phyloP scores from a whole-genome alignment of 768 basidiomycete species.

The Collybiopsis confluens region DNA sequence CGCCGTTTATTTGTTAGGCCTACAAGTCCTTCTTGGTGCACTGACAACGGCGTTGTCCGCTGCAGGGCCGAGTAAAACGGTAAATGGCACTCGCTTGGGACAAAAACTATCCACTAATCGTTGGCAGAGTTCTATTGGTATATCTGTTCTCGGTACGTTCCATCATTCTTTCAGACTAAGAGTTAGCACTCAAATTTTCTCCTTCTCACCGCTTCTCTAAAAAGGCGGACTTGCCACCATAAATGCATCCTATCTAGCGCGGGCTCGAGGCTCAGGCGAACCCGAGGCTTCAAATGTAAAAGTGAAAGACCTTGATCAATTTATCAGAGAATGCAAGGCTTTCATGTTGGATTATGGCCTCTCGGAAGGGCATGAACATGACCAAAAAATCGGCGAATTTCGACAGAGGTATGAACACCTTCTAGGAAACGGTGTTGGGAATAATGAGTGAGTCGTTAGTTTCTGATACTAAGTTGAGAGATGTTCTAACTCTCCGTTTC shows the following conservation, averaged over 20 bases:
- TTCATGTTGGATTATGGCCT: slow-evolving; percentile 58
- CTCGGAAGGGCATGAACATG: slow-evolving; percentile 27
- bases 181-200: no score
- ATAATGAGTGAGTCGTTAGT: slow-evolving; percentile 23
- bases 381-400: slow-evolving; percentile 30
- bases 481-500: no score
- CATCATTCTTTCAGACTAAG: no score
- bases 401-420: slow-evolving; percentile 44
- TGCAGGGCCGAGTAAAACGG: not conserved
- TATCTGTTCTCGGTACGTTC: not conserved
- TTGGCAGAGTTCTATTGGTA: not conserved
- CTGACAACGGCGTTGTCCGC: not conserved
- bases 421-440: slow-evolving; percentile 30
- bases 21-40: not conserved
- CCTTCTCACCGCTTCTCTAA: no score
- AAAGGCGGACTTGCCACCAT: slow-evolving; percentile 64
- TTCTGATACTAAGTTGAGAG: no score
- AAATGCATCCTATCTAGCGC: slow-evolving; percentile 69
- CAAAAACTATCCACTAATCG: not conserved
- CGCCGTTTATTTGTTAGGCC: not conserved
- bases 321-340: slow-evolving; percentile 55
- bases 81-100: not conserved
- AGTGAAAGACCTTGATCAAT: slow-evolving; percentile 60
- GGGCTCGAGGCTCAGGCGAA: slow-evolving; percentile 63
- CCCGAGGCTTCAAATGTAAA: slow-evolving; percentile 59